phyloP scores from a whole-genome alignment of 2,329 filamentous ascomycete genomes.

The Alternaria arborescens region DNA sequence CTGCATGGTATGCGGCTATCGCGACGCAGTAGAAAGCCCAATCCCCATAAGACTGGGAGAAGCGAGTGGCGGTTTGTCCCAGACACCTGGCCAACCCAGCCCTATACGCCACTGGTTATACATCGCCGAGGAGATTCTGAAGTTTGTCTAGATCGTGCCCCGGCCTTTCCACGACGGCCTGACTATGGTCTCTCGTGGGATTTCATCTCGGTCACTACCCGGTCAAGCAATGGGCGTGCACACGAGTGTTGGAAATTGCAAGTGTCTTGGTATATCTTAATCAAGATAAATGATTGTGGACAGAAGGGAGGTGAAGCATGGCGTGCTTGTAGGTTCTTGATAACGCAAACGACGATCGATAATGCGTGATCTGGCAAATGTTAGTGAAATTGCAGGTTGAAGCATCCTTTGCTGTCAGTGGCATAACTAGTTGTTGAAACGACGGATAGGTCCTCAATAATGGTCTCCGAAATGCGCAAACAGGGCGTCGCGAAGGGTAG shows the following conservation, averaged over 20 bases:
- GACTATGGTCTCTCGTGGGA: not conserved
- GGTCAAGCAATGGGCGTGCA: not conserved
- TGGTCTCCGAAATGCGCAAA: not conserved
- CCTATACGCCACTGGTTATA: not conserved
- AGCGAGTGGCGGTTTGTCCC: not conserved
- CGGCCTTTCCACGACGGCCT: not conserved
- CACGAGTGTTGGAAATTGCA: not conserved
- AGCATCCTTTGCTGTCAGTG: not conserved
- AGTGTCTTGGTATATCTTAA: not conserved
- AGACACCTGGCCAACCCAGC: not conserved
- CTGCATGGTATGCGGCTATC: not conserved
- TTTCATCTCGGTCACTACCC: not conserved
- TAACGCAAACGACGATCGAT: constrained; percentile 16
- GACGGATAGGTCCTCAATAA: not conserved
- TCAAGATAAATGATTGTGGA: not conserved
- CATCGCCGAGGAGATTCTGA: not conserved
- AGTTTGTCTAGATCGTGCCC: not conserved
- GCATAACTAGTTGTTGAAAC: not conserved
- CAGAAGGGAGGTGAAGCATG: not conserved
- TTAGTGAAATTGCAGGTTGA: constrained; percentile 4
- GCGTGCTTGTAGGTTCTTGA: not conserved
- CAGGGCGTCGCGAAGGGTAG: not conserved
- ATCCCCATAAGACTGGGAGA: not conserved
- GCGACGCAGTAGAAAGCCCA: not conserved
- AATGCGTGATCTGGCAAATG: constrained; percentile 16